A percentile compares a stretch with the other conserved stretches of the same genome.
These are phyloP conservation scores for Solanum hybrid DNA, from an alignment of 305 asterid species.

Conservation along the genomic window DNA sequence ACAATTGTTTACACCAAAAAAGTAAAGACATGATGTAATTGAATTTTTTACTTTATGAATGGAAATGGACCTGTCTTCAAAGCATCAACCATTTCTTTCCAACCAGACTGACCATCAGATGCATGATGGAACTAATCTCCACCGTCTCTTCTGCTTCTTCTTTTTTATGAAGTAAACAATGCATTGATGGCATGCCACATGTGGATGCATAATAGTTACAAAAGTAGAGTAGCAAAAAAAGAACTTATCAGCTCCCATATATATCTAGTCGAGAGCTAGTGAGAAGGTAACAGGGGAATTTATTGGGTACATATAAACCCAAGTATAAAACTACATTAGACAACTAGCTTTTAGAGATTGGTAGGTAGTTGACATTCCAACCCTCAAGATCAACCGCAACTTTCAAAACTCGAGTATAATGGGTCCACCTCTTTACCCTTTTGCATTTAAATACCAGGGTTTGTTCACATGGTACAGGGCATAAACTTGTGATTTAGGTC, in stretches of 20 bases:
- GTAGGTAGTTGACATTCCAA: not conserved
- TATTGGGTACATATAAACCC: not conserved
- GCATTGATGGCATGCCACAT: not conserved
- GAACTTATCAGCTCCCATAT: not conserved
- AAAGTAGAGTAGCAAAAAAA: not conserved
- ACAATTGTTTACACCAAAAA: not conserved
- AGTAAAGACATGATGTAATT: not conserved
- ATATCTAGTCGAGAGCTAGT: not conserved
- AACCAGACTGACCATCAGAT: not conserved
- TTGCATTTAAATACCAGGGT: not conserved
- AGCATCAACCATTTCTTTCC: not conserved
- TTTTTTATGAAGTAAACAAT: not conserved
- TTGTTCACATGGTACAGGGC: not conserved
- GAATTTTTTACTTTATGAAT: not conserved
- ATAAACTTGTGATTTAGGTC: not conserved
- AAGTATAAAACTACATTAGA: not conserved
- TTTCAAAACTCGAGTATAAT: not conserved
- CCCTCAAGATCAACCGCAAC: not conserved
- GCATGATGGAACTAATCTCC: not conserved
- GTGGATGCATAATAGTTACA: not conserved
- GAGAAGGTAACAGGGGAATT: not conserved
- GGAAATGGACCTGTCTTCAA: not conserved
- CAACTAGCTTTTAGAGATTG: not conserved
- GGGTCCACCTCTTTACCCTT: not conserved
- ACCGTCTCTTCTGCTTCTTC: not conserved